Base-by-base conservation (phyloP, 2,329 filamentous ascomycete species). In the Colletotrichum kahawae region DNA sequence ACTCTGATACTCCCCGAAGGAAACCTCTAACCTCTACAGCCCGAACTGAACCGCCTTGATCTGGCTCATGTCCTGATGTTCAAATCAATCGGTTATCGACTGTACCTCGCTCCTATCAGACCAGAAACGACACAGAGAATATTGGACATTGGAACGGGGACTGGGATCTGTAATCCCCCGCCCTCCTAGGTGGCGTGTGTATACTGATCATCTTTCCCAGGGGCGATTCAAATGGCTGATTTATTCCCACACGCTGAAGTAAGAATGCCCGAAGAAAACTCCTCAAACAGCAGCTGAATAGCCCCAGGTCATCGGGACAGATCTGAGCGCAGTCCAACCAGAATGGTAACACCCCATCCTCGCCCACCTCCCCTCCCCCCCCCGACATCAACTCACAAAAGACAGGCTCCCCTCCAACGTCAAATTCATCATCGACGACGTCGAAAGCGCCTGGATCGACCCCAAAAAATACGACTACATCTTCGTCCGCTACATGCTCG, bases 381-480 rank as follows among this genome's bases (percentile, higher is more conserved):
- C 31, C 31, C 5, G 5, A 31, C 31, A 24, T 24, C 24, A 24
- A 24, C 24, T 24, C 4, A 24, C 16, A 18, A 29, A 29, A 29
- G 4, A 21, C 3, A 70, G 67, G 79, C 78, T 95, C 1, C 93
- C 94, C 0, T 89, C 87, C 38, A 94, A 93, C 78, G 90, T 92
- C 74, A 87, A 89, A 71, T 94, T 93, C 78, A 87, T 92, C 73
- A 88, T 93, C 36, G 92, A 94, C 80, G 92, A 94, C 79, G 89
- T 90, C 34, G 90, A 92, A 79, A 86, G 88, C 33, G 76, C 80
- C 13, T 86, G 85, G 85, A 82, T 85, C 77, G 83, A 82, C 79
- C 78, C 82, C 2, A 36, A 21, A 38, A 79, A 79, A 62, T 83
- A 82, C 68, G 81, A 82, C 67, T 83, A 78, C 75, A 81, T 85